Percentiles rank a stretch among this genome's conserved stretches.
Evolutionary conservation across 139 green algal genomes (phyloP).

Genomic region (Astrephomene gubernaculifera): DNA sequence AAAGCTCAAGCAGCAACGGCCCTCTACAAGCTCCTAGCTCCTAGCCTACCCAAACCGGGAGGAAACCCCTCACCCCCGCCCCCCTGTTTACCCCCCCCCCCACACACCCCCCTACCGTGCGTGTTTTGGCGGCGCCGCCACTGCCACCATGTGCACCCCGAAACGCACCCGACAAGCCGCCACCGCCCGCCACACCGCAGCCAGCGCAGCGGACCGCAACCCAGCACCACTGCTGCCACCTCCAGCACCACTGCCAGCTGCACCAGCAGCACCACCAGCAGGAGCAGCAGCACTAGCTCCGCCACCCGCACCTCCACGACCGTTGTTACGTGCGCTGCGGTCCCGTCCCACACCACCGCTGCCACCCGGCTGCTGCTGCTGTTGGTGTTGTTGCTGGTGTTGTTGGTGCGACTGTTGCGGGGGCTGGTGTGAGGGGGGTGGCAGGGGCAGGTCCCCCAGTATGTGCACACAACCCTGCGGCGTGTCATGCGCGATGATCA

Average conservation of each 20-base stretch:
- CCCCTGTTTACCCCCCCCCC: not conserved
- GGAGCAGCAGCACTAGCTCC: too few relatives aligned
- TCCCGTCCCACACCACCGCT: too few relatives aligned
- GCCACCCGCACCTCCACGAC: too few relatives aligned
- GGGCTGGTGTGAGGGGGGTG: too few relatives aligned
- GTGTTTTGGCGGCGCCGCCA: slow-evolving; percentile 53
- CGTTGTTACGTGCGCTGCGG: too few relatives aligned
- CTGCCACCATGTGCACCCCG: slow-evolving; percentile 36
- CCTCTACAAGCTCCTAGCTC: too few relatives aligned
- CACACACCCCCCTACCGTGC: slow-evolving; percentile 25
- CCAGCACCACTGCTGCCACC: not conserved
- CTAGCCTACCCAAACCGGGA: not conserved
- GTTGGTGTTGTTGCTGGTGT: too few relatives aligned
- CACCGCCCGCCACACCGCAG: slow-evolving; percentile 32
- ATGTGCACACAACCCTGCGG: slow-evolving; percentile 12
- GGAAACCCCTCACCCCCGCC: not conserved
- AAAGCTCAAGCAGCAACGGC: too few relatives aligned
- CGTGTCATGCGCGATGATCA: slow-evolving; percentile 14
- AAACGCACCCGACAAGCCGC: slow-evolving; percentile 25
- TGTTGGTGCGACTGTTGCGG: too few relatives aligned
- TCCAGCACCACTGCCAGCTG: too few relatives aligned
- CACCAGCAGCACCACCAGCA: too few relatives aligned
- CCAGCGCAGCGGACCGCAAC: not conserved
- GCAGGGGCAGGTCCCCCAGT: slow-evolving; percentile 10
- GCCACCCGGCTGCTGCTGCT: too few relatives aligned